Evolutionary conservation across 2,329 filamentous ascomycete species (phyloP), one percentile per base, ranked within the genome.

Genomic region (Massarina eburnea): DNA sequence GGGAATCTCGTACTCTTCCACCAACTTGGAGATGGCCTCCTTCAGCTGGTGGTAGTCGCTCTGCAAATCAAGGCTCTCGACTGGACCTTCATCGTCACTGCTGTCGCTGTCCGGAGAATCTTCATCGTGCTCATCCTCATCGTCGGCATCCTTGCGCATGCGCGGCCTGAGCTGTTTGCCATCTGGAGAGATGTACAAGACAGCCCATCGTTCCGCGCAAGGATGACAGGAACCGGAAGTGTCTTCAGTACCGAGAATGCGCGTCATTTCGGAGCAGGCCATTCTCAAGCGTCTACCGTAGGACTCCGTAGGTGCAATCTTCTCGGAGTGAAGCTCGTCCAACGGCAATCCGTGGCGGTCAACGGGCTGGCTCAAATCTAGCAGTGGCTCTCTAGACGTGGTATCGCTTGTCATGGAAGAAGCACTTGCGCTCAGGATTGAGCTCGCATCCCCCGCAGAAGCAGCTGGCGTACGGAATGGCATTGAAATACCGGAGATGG

Each of bases 41-140:
- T 91, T 85, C 3, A 95, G 72, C 52, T 89, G 86, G 61, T 91
- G 87, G 55, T 91, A 91, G 60, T 91, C 88, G 57, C 87, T 88
- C 66, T 88, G 84, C 3, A 90, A 74, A 41, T 88, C 87, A 0
- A 77, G 63, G 9, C 70, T 68, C 32, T 75, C 71, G 2, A 66
- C 67, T 5, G 67, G 58, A 17, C 70, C 68, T 43, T 76, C 72
- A 24, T 76, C 73, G 26, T 75, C 73, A 33, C 71, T 73, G 54
- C 73, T 74, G 35, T 81, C 78, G 44, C 65, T 71, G 17, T 80
- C 78, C 18, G 75, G 74, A 1, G 72, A 74, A 15, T 79, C 77
- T 21, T 86, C 84, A 34, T 86, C 82, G 21, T 84, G 10, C 80
- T 81, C 80, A 14, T 88, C 69, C 29, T 74, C 84, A 26, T 83